Conservation (phyloP, 2,329 filamentous ascomycete species). For the Trichoderma atroviride region DNA sequence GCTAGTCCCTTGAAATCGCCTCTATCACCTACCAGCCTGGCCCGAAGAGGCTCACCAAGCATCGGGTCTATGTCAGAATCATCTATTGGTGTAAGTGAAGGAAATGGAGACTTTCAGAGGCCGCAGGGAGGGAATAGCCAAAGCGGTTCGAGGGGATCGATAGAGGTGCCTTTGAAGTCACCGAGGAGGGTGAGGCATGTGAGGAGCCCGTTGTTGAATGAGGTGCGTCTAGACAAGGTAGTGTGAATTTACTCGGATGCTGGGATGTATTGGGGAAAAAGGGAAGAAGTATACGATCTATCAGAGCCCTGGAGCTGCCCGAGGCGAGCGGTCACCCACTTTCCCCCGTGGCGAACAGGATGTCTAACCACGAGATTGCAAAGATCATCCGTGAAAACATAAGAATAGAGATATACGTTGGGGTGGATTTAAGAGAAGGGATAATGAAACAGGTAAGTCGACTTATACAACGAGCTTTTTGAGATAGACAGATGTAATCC, state of each 20-base stretch:
- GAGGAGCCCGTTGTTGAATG: slow-evolving; percentile 33
- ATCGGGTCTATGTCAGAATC: neutral
- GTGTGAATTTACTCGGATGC: neutral
- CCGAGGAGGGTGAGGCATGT: slow-evolving; percentile 26
- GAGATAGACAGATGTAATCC: neutral
- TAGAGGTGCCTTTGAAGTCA: neutral
- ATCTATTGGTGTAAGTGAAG: neutral
- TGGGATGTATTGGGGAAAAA: neutral
- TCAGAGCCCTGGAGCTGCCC: slow-evolving; percentile 50
- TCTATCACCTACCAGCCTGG: neutral
- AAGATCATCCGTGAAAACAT: slow-evolving; percentile 14
- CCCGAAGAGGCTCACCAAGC: neutral
- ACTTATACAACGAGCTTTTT: neutral
- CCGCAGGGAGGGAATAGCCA: neutral
- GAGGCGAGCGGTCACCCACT: slow-evolving; percentile 55
- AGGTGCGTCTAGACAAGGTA: slow-evolving; percentile 29
- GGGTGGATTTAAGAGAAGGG: neutral
- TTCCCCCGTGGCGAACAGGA: slow-evolving; percentile 52
- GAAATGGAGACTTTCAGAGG: neutral
- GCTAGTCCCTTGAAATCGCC: slow-evolving; percentile 28
- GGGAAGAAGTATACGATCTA: neutral
- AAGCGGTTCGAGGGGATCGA: neutral
- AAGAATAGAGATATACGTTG: neutral
- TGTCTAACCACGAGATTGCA: slow-evolving; percentile 50
- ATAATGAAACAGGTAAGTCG: neutral